Base-by-base conservation (phyloP, 306 rosid genomes). In the Purshia tridentata region DNA sequence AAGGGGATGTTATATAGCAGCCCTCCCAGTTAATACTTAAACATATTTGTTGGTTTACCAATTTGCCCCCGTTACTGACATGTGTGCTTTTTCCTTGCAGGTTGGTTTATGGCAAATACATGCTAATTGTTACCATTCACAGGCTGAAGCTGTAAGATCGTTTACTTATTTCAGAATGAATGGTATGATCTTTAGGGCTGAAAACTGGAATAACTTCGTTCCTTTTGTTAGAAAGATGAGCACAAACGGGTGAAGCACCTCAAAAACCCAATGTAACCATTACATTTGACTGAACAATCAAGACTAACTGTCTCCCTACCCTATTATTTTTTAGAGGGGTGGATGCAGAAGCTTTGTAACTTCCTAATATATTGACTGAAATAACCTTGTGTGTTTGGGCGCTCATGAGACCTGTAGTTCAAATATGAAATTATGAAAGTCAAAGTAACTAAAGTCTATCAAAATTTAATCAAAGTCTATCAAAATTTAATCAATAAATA, bases 91-190 rank as follows among this genome's bases (percentile, higher is more conserved):
- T 57, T 57, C 41, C 29, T 71, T 81, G 81, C 73, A 81, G 85
- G 79, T 39, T 18, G 78, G 85, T 15, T 74, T 82, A 45, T 73
- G 76, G 82, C 77, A 82, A 77, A 82, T 82, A 55, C 76, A 74
- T 49, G 73, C 77, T 14, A 77, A 77, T 44, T 77, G 82, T 62
- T 74, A 65, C 65, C 77, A 73, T 69, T 81, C 82, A 49, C 69
- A 44, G 75, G 69, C 79, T 2, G 78, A 72, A 16, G 69, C 10
- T 19, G 61, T 81, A 64, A 81, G 67, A 73, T 77, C 85, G 55
- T 78, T 82, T 63, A 82, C 68, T 4, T 82, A 55, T 74, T 82
- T 74, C 72, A 39, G 80, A 72, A 74, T 74, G 82, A 82, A 65
- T 41, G 75, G 57, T 9, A 39, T 74, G 49, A 62, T 74, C 54